Conservation (phyloP, 176 grass and related monocot genomes). For the Ensete glaucum region DNA sequence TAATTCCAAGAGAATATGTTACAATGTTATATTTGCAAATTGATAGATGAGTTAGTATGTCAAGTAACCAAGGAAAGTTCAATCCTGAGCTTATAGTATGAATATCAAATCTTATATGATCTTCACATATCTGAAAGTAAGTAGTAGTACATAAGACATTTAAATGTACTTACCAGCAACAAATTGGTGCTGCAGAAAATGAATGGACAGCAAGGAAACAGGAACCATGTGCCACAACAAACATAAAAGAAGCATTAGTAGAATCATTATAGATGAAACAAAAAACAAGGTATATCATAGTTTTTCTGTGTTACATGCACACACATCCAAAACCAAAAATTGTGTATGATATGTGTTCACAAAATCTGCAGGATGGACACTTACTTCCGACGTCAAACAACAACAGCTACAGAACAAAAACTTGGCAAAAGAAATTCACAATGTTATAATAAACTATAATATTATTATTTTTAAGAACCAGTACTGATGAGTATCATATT, state of each 20-base stretch:
- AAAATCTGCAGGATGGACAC: too few species aligned
- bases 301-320: too few species aligned
- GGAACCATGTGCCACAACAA: neutral
- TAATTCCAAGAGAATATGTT: too few species aligned
- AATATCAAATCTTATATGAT: neutral
- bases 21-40: neutral
- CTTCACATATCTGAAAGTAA: constrained; percentile 1
- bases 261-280: constrained; percentile 16
- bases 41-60: neutral
- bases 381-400: too few species aligned
- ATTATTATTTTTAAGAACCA: too few species aligned
- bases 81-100: neutral
- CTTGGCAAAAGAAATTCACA: too few species aligned
- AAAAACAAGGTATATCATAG: neutral
- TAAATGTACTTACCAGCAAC: constrained; percentile 66
- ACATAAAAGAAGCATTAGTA: constrained; percentile 14
- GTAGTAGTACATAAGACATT: neutral
- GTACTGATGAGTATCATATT: too few species aligned
- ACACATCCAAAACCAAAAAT: too few species aligned
- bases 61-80: neutral
- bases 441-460: too few species aligned
- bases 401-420: too few species aligned
- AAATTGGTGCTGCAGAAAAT: constrained; percentile 76
- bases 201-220: constrained; percentile 18
- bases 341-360: too few species aligned